phyloP scores from a whole-genome alignment of 495 filamentous ascomycete genomes.

The Xanthoparmelia taractica region DNA sequence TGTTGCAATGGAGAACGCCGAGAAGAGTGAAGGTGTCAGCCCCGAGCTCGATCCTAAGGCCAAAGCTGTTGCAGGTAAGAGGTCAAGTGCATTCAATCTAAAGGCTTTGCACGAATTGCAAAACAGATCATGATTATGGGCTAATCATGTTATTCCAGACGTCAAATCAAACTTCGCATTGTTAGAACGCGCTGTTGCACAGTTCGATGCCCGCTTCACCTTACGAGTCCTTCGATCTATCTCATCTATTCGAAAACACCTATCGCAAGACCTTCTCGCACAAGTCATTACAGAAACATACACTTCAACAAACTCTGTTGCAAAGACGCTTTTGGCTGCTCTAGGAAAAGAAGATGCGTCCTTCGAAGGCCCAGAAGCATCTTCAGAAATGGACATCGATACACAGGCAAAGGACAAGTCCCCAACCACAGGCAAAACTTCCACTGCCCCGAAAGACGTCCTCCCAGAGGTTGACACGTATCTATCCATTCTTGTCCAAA shows the following conservation, averaged over 20 bases:
- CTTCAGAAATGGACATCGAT: slow-evolving; percentile 72
- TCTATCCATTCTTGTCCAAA: slow-evolving; percentile 80
- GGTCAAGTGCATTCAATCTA: background rate
- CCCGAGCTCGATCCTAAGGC: slow-evolving; percentile 51
- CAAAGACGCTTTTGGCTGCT: slow-evolving; percentile 60
- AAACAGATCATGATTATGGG: slow-evolving; percentile 5
- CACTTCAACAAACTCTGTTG: slow-evolving; percentile 53
- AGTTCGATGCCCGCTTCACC: slow-evolving; percentile 93
- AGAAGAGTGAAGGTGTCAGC: slow-evolving; percentile 49
- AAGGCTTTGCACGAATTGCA: background rate
- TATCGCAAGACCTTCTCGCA: slow-evolving; percentile 71
- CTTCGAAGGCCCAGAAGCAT: slow-evolving; percentile 45
- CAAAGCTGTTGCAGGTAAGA: slow-evolving; percentile 58
- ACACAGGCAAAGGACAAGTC: slow-evolving; percentile 47
- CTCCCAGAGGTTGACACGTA: slow-evolving; percentile 91
- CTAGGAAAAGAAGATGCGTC: slow-evolving; percentile 56
- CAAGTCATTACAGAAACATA: slow-evolving; percentile 78
- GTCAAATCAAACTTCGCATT: slow-evolving; percentile 90
- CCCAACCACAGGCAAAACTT: slow-evolving; percentile 27
- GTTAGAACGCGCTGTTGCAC: slow-evolving; percentile 80
- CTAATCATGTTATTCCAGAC: slow-evolving; percentile 45
- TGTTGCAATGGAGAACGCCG: slow-evolving; percentile 62
- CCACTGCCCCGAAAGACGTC: slow-evolving; percentile 51
- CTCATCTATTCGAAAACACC: slow-evolving; percentile 85
- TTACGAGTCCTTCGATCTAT: slow-evolving; percentile 89